Conservation (phyloP, 225 moss, liverwort and hornwort genomes). For the Asterella californica region DNA sequence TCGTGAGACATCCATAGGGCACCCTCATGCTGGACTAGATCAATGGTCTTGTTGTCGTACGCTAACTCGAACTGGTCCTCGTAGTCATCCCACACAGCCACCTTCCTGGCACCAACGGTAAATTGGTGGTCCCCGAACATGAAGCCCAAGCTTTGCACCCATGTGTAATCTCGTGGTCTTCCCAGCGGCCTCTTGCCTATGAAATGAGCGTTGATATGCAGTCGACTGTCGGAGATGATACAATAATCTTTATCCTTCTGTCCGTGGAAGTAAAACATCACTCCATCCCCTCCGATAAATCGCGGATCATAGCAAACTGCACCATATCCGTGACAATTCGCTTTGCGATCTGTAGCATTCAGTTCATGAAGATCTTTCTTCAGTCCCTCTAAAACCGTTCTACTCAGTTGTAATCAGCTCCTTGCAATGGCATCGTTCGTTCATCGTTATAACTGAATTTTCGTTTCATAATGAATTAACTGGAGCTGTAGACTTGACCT, state of each 20-base stretch:
- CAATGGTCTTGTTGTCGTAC: slow-evolving; percentile 20
- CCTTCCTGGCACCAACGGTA: slow-evolving; percentile 36
- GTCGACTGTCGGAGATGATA: slow-evolving; percentile 41
- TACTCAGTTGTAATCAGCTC: background rate
- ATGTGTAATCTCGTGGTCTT: slow-evolving; percentile 40
- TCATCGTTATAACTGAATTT: too few relatives aligned
- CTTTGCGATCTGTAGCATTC: slow-evolving; percentile 22
- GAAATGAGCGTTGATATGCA: slow-evolving; percentile 56
- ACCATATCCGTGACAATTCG: slow-evolving; percentile 25
- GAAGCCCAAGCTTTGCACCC: slow-evolving; percentile 50
- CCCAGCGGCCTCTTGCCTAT: slow-evolving; percentile 48
- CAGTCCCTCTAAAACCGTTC: too few relatives aligned
- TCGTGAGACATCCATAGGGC: slow-evolving; percentile 27
- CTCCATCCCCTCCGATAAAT: slow-evolving; percentile 51
- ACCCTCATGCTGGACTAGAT: slow-evolving; percentile 4
- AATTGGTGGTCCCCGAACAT: slow-evolving; percentile 34
- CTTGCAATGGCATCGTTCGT: background rate
- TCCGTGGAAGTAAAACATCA: slow-evolving; percentile 53
- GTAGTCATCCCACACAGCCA: slow-evolving; percentile 29
- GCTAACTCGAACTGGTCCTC: slow-evolving; percentile 33
- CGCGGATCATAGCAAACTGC: slow-evolving; percentile 50
- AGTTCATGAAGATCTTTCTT: too few relatives aligned
- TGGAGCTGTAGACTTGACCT: too few relatives aligned
- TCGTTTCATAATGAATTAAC: too few relatives aligned
- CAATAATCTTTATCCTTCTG: slow-evolving; percentile 43